Percentiles rank a stretch among this genome's conserved stretches.
phyloP scores from a whole-genome alignment of 1,284 basidiomycete species.

The Pseudozyma sp. region DNA sequence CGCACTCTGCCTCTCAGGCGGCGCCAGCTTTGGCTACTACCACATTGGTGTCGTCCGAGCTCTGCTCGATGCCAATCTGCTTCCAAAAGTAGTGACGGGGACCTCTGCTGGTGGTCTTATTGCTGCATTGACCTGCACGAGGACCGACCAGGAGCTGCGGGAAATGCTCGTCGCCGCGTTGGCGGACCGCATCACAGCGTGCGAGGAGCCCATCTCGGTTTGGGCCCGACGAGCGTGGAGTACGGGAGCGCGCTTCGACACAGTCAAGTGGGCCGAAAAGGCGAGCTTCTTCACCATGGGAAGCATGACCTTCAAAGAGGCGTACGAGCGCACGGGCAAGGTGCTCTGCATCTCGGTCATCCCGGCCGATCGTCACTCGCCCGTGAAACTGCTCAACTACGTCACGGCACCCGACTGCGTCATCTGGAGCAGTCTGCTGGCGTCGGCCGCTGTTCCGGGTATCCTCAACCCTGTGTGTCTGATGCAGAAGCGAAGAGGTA shows the following conservation, averaged over 20 bases:
- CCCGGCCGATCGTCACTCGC: slow-evolving; percentile 87
- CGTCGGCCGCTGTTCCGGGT: slow-evolving; percentile 66
- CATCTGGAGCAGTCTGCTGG: slow-evolving; percentile 72
- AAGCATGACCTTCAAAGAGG: slow-evolving; percentile 94
- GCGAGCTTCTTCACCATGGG: slow-evolving; percentile 89
- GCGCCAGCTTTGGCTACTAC: slow-evolving; percentile 88
- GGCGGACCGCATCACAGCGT: slow-evolving; percentile 89
- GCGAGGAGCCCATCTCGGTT: slow-evolving; percentile 76
- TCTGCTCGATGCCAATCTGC: slow-evolving; percentile 84
- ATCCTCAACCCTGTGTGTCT: slow-evolving; percentile 77
- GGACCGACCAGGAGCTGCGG: slow-evolving; percentile 88
- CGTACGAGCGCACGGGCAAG: slow-evolving; percentile 89
- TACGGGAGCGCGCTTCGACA: slow-evolving; percentile 94
- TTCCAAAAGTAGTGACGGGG: slow-evolving; percentile 88
- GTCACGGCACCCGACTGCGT: slow-evolving; percentile 89
- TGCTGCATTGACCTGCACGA: slow-evolving; percentile 80
- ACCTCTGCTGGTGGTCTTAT: slow-evolving; percentile 90
- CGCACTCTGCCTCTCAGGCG: slow-evolving; percentile 92
- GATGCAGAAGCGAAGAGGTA: slow-evolving; percentile 85
- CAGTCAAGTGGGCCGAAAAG: slow-evolving; percentile 82
- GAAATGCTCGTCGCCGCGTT: slow-evolving; percentile 71
- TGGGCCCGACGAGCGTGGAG: slow-evolving; percentile 85
- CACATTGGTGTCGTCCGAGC: slow-evolving; percentile 93
- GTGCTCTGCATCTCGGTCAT: slow-evolving; percentile 93
- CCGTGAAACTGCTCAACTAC: slow-evolving; percentile 94